Evolutionary conservation across 768 basidiomycete genomes (phyloP), one percentile per base, ranked within the genome.

Genomic region (Lentinula sp.): DNA sequence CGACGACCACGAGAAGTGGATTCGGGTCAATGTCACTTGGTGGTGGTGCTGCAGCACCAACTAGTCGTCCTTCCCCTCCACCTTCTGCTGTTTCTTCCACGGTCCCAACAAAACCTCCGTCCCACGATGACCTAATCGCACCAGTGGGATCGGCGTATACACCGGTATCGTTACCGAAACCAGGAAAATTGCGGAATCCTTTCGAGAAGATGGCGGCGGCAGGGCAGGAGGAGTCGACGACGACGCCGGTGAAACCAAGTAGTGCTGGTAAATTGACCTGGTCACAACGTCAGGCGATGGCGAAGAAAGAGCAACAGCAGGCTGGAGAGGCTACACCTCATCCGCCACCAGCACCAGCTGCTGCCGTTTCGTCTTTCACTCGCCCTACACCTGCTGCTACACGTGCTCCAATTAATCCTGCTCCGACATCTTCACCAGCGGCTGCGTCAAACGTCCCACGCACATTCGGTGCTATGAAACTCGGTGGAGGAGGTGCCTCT

Each of bases 231-330:
- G 63, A 76, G 28, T 65, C 72, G 16, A n/a, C 74, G n/a, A 62
- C 74, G 0, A 66, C 67, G 60, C 63, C 70, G 32, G 63, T 65
- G 10, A 68, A 32, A 28, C 57, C 23, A 58, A 50, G 37, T 54
- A 36, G 12, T 0, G 61, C 77, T 0, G 91, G 91, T 77, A 95
- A 93, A 72, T 72, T 96, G 63, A 96, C 95, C 0, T 98, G 96
- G 96, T 90, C 84, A 61, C 91, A 98, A 71, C 81, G 95, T 20
- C 95, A 98, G 69, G 94, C 91, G 0, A 76, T 88, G n/a, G 89
- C 93, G 1, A 95, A 95, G 79, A 88, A 88, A 69, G 90, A 93
- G 66, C 78, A 95, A 79, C 88, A 88, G 69, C 90, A 93, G 66
- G 78, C 81, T 15, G 91, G 87, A 65, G 93, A 91, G 65, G 95